Evolutionary conservation across 2,329 filamentous ascomycete genomes (phyloP), one percentile per base, ranked within the genome.

Genomic region (Pestalotiopsis sp.): DNA sequence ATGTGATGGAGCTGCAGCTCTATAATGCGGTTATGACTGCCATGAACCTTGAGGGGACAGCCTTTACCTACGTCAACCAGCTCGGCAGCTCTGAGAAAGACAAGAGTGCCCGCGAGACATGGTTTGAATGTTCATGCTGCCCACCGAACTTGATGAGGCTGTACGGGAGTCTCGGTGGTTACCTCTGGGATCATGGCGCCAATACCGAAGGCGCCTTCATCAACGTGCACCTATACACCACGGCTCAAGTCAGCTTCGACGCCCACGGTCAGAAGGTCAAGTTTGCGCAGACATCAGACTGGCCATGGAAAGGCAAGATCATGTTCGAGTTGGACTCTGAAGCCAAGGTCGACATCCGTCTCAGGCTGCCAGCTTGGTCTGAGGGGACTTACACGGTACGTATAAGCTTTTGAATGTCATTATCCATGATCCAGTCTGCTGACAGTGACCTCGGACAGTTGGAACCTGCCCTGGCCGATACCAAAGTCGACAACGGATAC

Each of bases 31-130:
- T 90, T 14, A 81, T 90, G 77, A 88, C 85, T 0, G 84, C 85
- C 1, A 87, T 90, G 83, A 85, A 83, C 31, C 75, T 85, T 9
- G 83, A 87, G 70, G 88, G 89, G 2, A 86, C 81, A 39, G 80
- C 80, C 1, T 91, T 91, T 75, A 89, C 87, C 0, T 91, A 91
- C 70, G 85, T 86, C 66, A 91, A 91, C 71, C 88, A 90, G 69
- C 80, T 91, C 0, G 86, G 85, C 0, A 88, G 86, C 41, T 87
- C 83, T 9, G 83, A 86, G 7, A 74, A 75, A 1, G 81, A 88
- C 67, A 80, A 81, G 20, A 88, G 83, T 23, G 78, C 81, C 68
- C 80, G 88, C 14, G 80, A 84, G 39, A 83, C 85, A 25, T 91
- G 89, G 88, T 90, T 90, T 67, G 84, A 84, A 64, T 85, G 83